A percentile compares a stretch with the other conserved stretches of the same genome.
phyloP scores from a whole-genome alignment of 2,329 filamentous ascomycete species.

The Ophiocordyceps camponoti-floridani region DNA sequence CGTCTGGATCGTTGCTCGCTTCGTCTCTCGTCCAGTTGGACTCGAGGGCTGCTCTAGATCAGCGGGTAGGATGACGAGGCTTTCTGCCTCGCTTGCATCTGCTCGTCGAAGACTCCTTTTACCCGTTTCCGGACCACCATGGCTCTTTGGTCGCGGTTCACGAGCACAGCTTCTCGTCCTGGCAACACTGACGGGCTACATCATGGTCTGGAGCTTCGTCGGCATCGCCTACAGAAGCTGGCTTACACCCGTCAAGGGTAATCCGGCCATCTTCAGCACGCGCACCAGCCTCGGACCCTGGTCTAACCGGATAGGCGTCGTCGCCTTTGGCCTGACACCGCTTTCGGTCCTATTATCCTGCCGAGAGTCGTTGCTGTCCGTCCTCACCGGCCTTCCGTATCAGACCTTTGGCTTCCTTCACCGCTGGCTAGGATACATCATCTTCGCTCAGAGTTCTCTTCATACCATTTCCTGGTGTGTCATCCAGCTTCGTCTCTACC shows the following conservation, averaged over 20 bases:
- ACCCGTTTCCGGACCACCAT: slow-evolving; percentile 31
- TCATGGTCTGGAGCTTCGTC: slow-evolving; percentile 50
- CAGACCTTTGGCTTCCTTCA: slow-evolving; percentile 66
- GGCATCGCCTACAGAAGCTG: slow-evolving; percentile 52
- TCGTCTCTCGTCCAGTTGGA: slow-evolving; percentile 9
- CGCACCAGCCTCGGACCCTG: slow-evolving; percentile 49
- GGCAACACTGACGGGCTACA: slow-evolving; percentile 37
- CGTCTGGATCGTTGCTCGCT: slow-evolving; percentile 16
- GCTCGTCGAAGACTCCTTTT: slow-evolving; percentile 35
- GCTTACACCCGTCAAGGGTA: slow-evolving; percentile 47
- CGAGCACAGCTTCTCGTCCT: slow-evolving; percentile 49
- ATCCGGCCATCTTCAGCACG: slow-evolving; percentile 39
- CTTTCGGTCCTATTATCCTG: slow-evolving; percentile 49
- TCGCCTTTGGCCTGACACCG: slow-evolving; percentile 60
- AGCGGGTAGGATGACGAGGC: slow-evolving; percentile 7
- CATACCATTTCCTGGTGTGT: slow-evolving; percentile 58
- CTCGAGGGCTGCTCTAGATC: neutral
- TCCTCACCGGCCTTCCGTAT: slow-evolving; percentile 56
- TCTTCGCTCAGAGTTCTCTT: slow-evolving; percentile 46
- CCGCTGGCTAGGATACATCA: slow-evolving; percentile 58
- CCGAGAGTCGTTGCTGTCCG: slow-evolving; percentile 50
- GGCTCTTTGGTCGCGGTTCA: slow-evolving; percentile 49
- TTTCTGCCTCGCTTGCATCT: slow-evolving; percentile 20
- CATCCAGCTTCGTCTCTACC: slow-evolving; percentile 47
- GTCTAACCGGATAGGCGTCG: slow-evolving; percentile 48